Evolutionary conservation across 1,139 yeast species (phyloP).

Genomic region (Scheffersomyces insectosa): DNA sequence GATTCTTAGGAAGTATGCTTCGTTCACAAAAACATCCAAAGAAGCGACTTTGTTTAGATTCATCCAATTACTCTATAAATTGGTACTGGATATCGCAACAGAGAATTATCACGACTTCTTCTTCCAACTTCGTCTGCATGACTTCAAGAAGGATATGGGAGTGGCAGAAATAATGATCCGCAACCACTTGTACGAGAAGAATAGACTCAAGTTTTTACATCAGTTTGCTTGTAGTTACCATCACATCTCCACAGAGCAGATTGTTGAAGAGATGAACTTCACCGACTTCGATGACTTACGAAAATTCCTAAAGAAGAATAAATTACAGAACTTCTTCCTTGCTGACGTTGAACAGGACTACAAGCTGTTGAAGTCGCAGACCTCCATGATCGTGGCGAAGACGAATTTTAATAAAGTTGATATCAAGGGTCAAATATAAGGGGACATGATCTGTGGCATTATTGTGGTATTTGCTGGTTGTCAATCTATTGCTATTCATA

Average conservation of each 20-base stretch:
- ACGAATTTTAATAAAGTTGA: conserved; percentile 67
- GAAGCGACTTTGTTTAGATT: conserved; percentile 12
- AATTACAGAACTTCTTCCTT: conserved; percentile 21
- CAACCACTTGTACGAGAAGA: conserved; percentile 50
- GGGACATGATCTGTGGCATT: neutral
- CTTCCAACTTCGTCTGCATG: conserved; percentile 8
- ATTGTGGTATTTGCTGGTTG: no score
- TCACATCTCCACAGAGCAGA: conserved; percentile 47
- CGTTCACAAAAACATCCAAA: conserved; percentile 2
- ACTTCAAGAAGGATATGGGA: no score
- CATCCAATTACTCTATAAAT: conserved; percentile 9
- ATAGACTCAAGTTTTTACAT: conserved; percentile 61
- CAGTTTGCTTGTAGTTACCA: conserved; percentile 63
- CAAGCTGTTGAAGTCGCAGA: no score
- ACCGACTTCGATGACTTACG: conserved; percentile 23
- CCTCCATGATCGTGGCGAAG: conserved; percentile 6
- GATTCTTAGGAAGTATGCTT: conserved; percentile 10
- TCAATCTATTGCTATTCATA: no score
- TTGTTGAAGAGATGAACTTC: conserved; percentile 52
- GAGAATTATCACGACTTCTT: conserved; percentile 60
- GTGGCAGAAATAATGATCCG: conserved; percentile 18
- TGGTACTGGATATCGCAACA: conserved; percentile 15
- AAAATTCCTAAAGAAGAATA: conserved; percentile 42
- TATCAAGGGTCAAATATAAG: conserved; percentile 80
- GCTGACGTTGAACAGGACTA: no score